These are phyloP conservation scores for Neophaeococcomyces mojaviensis DNA, from an alignment of 2,329 filamentous ascomycete genomes.

Conservation along the genomic window DNA sequence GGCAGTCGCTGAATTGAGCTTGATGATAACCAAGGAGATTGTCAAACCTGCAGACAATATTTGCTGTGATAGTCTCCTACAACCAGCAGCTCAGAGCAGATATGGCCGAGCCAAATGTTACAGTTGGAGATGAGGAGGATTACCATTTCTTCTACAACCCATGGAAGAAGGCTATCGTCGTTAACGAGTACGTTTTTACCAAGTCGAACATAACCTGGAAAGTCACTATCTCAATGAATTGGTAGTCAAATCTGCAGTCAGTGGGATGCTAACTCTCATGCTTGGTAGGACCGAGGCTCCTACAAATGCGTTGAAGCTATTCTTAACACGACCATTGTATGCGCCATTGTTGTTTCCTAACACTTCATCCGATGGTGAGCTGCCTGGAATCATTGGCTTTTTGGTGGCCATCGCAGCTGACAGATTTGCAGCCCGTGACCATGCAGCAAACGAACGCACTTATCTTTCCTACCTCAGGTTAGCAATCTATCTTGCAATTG, in stretches of 20 bases:
- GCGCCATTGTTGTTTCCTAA: conserved; percentile 61
- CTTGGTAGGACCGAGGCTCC: conserved; percentile 9
- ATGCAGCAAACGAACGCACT: conserved; percentile 60
- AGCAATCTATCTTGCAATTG: conserved; percentile 82
- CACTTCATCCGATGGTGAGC: conserved; percentile 46
- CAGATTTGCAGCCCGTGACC: conserved; percentile 45
- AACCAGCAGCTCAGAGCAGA: too few relatives aligned
- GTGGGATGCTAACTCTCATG: not conserved
- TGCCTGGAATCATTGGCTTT: too few relatives aligned
- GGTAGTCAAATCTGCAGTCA: not conserved
- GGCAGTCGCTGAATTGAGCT: too few relatives aligned
- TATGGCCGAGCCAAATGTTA: not conserved
- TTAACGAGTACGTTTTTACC: conserved; percentile 3
- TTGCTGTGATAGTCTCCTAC: too few relatives aligned
- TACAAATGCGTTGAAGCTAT: conserved; percentile 31
- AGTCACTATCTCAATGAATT: not conserved
- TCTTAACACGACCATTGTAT: conserved; percentile 48
- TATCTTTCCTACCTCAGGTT: conserved; percentile 90
- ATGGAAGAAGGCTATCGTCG: conserved; percentile 7
- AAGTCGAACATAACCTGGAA: not conserved
- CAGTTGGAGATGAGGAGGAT: conserved; percentile 41
- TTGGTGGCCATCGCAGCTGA: too few relatives aligned
- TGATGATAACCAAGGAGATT: too few relatives aligned
- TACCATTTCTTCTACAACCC: conserved; percentile 22
- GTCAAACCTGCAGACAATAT: too few relatives aligned